Conservation (phyloP, 179 eudicot species). For the Kewa caespitosa region DNA sequence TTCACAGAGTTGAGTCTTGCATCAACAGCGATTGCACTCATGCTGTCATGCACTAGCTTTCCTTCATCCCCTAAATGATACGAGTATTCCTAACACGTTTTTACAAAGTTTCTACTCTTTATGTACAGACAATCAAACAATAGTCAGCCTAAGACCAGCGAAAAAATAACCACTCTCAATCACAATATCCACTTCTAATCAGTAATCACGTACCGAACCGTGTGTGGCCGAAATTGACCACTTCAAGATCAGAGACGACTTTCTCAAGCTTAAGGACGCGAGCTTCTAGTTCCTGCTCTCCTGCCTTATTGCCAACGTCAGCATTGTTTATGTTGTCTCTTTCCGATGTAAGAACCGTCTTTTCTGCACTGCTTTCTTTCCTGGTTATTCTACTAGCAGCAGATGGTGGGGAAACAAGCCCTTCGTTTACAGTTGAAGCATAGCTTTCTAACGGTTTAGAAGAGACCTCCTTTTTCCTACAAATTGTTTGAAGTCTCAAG, state of each 20-base stretch:
- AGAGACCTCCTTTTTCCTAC: neutral
- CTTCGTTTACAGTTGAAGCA: slow-evolving; percentile 16
- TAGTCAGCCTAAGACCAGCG: neutral
- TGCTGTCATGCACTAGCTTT: no score
- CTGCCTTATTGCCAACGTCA: neutral
- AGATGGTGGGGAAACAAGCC: slow-evolving; percentile 11
- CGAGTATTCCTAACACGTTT: no score
- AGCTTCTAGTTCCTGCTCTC: neutral
- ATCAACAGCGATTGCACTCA: no score
- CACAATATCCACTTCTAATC: slow-evolving; percentile 4
- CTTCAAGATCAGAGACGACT: slow-evolving; percentile 20
- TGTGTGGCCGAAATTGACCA: neutral
- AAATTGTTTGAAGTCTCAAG: slow-evolving; percentile 17
- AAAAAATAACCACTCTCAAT: no score
- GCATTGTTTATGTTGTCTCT: neutral
- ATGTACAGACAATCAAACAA: neutral
- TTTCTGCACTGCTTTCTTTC: neutral
- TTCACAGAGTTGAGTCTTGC: no score
- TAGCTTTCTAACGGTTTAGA: slow-evolving; percentile 14
- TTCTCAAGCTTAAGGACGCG: slow-evolving; percentile 20
- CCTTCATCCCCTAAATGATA: no score
- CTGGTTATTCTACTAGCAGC: slow-evolving; percentile 18
- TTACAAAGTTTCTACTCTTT: neutral
- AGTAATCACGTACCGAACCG: neutral
- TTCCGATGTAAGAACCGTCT: neutral